Evolutionary conservation across 768 basidiomycete species (phyloP).

Genomic region (Phaffia tasmanica): DNA sequence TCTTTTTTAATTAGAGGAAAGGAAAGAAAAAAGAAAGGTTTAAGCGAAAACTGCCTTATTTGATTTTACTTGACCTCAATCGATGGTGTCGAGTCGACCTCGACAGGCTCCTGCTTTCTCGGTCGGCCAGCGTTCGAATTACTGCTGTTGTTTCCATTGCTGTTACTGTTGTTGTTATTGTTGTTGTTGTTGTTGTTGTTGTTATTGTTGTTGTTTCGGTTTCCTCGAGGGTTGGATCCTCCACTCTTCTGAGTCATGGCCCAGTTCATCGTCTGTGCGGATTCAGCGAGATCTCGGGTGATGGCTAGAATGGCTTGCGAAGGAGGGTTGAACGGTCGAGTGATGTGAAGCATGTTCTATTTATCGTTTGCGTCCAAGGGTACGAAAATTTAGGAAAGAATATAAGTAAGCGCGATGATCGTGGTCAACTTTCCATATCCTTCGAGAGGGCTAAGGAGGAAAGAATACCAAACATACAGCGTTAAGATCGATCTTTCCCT

Average conservation of each 20-base stretch:
- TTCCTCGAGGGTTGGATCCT: not conserved
- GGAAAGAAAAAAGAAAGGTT: too few species aligned
- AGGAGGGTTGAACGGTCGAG: slow-evolving; percentile 47
- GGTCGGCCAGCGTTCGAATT: too few species aligned
- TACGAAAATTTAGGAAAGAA: not conserved
- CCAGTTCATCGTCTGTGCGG: slow-evolving; percentile 25
- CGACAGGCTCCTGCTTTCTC: too few species aligned
- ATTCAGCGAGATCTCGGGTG: slow-evolving; percentile 26
- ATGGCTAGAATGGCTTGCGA: slow-evolving; percentile 24
- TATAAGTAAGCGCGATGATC: not conserved
- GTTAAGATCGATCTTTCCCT: slow-evolving; percentile 94
- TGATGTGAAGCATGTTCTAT: slow-evolving; percentile 92
- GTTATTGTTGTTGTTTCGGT: too few species aligned
- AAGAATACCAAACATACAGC: slow-evolving; percentile 48
- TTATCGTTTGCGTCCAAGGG: not conserved
- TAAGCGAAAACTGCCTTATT: too few species aligned
- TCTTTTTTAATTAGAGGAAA: too few species aligned
- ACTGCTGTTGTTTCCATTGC: too few species aligned
- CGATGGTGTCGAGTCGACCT: too few species aligned
- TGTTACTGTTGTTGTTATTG: too few species aligned
- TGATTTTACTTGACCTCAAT: too few species aligned
- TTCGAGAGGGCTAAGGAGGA: not conserved
- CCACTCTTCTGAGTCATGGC: slow-evolving; percentile 15
- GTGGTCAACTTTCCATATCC: slow-evolving; percentile 1
- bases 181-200: too few species aligned